Evolutionary conservation across 148 eudicot genomes (phyloP), one percentile per base, ranked within the genome.

Genomic region (Agrostemma githago): DNA sequence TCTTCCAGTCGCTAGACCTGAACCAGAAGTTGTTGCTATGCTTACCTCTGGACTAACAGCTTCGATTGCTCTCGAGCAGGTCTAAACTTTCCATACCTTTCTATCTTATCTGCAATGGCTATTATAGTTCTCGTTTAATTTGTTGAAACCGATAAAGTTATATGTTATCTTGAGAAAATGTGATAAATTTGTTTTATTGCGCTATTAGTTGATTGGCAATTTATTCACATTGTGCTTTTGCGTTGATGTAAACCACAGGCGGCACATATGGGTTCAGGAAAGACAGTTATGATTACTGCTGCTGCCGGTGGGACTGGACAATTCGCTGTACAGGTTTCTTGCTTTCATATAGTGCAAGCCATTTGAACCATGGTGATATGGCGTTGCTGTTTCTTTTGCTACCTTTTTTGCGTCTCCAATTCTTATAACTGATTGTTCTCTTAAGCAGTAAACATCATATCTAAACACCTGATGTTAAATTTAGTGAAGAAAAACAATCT

Each of bases 251-350:
- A 56, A 70, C 75, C 70, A 60, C 82, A 94, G 98, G 93, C 92
- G 58, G 98, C 90, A 70, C 97, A 86, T 57, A 87, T 86, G 90
- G 87, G 80, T 74, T 87, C 90, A n/a, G 96, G 93, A 73, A 82
- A 92, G 83, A 84, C 85, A 46, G 93, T 91, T 78, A 90, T 94
- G 79, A 88, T 94, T 81, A 94, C 98, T 72, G 98, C 98, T 57
- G 98, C 98, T 79, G 98, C 98, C 20, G 98, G 98, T 56, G 98
- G 97, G 76, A 94, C 98, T 26, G 98, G 98, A 71, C 98, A 94
- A 82, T 94, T 94, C 77, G 98, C 98, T 69, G 97, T 92, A 79
- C 98, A 94, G 98, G 98, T 94, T 78, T 57, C 39, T 66, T 61
- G 63, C 26, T 58, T 68, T 51, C 57, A 21, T 16, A 68, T 75